A percentile compares a stretch with the other conserved stretches of the same genome.
phyloP scores from a whole-genome alignment of 208 protist species.

The Porcisia deanei region DNA sequence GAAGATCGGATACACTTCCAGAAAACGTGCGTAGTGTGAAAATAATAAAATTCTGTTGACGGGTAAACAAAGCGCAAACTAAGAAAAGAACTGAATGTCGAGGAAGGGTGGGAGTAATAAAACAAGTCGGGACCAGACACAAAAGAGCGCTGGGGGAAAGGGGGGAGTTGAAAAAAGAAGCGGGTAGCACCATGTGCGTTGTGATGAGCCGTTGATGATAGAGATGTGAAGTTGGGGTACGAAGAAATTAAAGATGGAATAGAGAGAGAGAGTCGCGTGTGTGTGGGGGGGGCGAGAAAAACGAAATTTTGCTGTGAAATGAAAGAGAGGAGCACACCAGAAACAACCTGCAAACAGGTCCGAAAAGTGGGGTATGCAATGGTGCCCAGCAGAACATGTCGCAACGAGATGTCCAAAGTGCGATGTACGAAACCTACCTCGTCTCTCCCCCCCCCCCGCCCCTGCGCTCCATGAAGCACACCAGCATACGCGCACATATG shows the following conservation, averaged over 20 bases:
- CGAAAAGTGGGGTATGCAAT: neutral
- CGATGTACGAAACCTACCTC: neutral
- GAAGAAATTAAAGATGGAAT: neutral
- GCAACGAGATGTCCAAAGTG: neutral
- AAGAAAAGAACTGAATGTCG: neutral
- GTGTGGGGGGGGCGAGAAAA: neutral
- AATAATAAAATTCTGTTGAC: neutral
- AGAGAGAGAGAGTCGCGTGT: conserved; percentile 3
- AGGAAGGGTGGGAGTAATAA: neutral
- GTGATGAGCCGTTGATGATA: too few species aligned
- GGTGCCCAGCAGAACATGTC: too few species aligned
- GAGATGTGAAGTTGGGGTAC: neutral
- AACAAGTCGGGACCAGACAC: neutral
- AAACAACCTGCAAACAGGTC: neutral
- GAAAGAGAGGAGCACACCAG: neutral
- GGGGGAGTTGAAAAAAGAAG: neutral
- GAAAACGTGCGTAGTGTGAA: too few species aligned
- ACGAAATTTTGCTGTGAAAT: too few species aligned
- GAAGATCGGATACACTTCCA: neutral
- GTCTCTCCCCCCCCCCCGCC: neutral
- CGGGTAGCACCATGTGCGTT: neutral
- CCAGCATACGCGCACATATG: neutral
- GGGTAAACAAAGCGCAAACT: neutral
- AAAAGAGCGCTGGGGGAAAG: too few species aligned
- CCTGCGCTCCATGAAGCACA: neutral